Base-by-base conservation (phyloP, 805 yeast species). In the Yamadazyma nakazawae region DNA sequence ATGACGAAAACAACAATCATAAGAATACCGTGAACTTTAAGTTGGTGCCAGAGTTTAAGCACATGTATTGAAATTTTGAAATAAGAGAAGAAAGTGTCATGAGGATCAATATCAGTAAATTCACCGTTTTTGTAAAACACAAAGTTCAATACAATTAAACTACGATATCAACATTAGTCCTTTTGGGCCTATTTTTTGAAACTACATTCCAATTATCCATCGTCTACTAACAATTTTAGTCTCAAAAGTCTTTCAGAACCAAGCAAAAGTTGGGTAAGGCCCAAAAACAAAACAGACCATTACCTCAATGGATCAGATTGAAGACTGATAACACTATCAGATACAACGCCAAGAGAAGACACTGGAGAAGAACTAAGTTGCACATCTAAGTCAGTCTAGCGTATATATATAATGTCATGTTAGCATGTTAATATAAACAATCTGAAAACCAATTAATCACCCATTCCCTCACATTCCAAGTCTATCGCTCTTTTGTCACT, bases 341-440 rank as follows among this genome's bases (percentile, higher is more conserved):
- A 84, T 89, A 89, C 88, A 92, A 92, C 81, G 95, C 96, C 74
- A 94, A 94, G 90, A 90, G 98, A 88, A 87, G 98, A 85, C 96
- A 94, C 94, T 92, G 99, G 99, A 92, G 97, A 88, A 88, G 98
- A 87, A 92, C 97, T 71, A 92, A 92, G 96, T 84, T 92, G 80
- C 82, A 84, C 84, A 76, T 92, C 84, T 92, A 91, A 88, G 66
- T 26, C 51, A 39, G 43, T 46, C 37, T 46, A 16, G 24, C 36
- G 30, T 37, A 31, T 46, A 46, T 45, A 40, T 40, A 40, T 37
- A 32, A 30, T 19, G 43, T 46, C 45, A 37, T 46, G 45, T 38
- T 41, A 42, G 43, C 45, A 46, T 46, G 49, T 46, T 44, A 32
- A 45, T 45, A 45, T 45, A 45, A 34, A 34, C 43, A 19, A 30